Conservation (phyloP, 129 eudicot species). For the Tanacetum coccineum region DNA sequence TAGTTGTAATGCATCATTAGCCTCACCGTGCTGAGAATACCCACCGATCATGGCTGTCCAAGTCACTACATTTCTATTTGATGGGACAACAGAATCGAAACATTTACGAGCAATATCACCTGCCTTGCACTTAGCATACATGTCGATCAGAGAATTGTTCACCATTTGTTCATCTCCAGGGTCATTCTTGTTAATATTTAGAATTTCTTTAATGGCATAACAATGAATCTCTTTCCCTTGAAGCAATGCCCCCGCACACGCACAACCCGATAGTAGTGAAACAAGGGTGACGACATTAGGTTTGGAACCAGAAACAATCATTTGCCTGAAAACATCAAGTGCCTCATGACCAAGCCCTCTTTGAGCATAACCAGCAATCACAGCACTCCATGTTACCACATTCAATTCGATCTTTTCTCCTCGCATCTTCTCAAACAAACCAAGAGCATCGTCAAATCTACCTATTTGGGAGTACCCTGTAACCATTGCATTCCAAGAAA, state of each 20-base stretch:
- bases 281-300: conserved; percentile 80
- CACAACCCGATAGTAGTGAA: conserved; percentile 71
- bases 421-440: conserved; percentile 60
- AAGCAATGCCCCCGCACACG: conserved; percentile 49
- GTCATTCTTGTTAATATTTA: conserved; percentile 39
- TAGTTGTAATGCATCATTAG: conserved; percentile 58
- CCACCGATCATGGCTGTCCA: conserved; percentile 89
- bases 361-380: conserved; percentile 76
- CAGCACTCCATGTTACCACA: conserved; percentile 88
- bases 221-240: conserved; percentile 77
- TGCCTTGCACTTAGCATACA: conserved; percentile 80
- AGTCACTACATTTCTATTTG: conserved; percentile 64
- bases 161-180: conserved; percentile 68
- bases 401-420: conserved; percentile 49
- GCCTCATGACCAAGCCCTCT: conserved; percentile 65
- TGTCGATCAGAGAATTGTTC: conserved; percentile 69
- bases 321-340: conserved; percentile 61
- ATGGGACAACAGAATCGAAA: conserved; percentile 42
- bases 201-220: conserved; percentile 42
- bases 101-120: conserved; percentile 37
- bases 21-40: conserved; percentile 56
- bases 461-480: conserved; percentile 72
- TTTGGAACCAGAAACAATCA: conserved; percentile 45
- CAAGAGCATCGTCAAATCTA: conserved; percentile 60
- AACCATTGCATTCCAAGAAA: conserved; percentile 81